Evolutionary conservation across 768 basidiomycete species (phyloP).

Genomic region (Tricholoma sp.): DNA sequence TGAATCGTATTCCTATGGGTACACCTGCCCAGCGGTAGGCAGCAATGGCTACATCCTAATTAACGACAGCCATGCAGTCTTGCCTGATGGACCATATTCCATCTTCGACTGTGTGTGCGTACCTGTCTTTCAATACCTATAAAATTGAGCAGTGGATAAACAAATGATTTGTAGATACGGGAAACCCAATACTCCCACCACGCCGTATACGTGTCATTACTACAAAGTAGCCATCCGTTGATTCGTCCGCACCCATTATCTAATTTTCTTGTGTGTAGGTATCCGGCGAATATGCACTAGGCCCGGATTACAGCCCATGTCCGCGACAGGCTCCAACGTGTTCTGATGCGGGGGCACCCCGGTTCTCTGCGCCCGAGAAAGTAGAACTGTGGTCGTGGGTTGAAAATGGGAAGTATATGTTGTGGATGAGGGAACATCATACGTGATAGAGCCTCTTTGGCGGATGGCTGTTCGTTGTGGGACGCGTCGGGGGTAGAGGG

Average conservation of each 20-base stretch:
- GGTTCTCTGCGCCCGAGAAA: conserved; percentile 11
- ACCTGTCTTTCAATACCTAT: too few species aligned
- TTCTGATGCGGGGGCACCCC: not conserved
- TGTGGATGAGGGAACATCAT: conserved; percentile 11
- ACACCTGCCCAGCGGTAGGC: conserved; percentile 13
- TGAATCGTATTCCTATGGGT: not conserved
- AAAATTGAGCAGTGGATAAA: not conserved
- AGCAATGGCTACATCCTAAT: conserved; percentile 9
- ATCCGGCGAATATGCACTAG: conserved; percentile 8
- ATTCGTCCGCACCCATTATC: not conserved
- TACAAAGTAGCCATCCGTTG: conserved; percentile 11
- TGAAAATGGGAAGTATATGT: conserved; percentile 6
- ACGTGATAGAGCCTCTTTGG: not conserved
- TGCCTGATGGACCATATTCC: conserved; percentile 15
- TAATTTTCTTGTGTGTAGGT: conserved; percentile 1
- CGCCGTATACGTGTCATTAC: conserved; percentile 13
- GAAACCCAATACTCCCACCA: conserved; percentile 4
- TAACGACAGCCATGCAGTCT: conserved; percentile 6
- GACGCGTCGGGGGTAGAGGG: too few species aligned
- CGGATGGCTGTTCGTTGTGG: not conserved
- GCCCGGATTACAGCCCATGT: conserved; percentile 4
- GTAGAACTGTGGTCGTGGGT: conserved; percentile 13
- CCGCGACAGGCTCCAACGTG: conserved; percentile 10
- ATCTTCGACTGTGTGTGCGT: conserved; percentile 20
- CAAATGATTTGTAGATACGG: conserved; percentile 9